Conservation (phyloP, 2,329 filamentous ascomycete genomes). For the Aschersonia sp. region DNA sequence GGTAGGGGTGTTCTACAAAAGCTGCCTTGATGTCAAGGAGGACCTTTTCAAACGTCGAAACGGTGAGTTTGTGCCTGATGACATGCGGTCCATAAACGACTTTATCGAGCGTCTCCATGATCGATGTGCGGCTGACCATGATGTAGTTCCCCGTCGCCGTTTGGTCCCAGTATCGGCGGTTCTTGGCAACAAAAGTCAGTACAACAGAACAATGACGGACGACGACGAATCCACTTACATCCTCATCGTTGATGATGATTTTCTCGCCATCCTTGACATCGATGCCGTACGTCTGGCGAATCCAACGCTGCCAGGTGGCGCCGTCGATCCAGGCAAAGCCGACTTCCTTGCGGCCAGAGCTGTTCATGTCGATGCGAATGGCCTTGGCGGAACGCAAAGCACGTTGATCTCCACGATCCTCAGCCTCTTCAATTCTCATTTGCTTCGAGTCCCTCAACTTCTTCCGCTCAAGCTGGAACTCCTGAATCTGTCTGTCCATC, state of each 20-base stretch:
- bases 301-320: conserved; percentile 94
- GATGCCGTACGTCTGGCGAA: conserved; percentile 86
- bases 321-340: conserved; percentile 96
- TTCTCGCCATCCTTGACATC: conserved; percentile 78
- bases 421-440: conserved; percentile 86
- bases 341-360: conserved; percentile 74
- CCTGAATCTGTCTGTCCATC: conserved; percentile 90
- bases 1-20: conserved; percentile 43
- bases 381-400: conserved; percentile 77
- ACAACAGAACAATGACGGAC: not conserved
- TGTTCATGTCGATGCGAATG: conserved; percentile 83
- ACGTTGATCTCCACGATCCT: conserved; percentile 82
- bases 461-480: conserved; percentile 85
- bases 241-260: conserved; percentile 93
- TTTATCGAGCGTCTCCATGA: conserved; percentile 72
- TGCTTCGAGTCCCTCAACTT: conserved; percentile 91
- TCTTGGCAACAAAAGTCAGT: conserved; percentile 32
- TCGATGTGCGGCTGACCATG: conserved; percentile 74
- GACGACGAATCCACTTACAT: conserved; percentile 45
- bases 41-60: conserved; percentile 54
- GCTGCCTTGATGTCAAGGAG: conserved; percentile 50
- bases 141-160: conserved; percentile 84
- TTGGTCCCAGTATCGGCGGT: conserved; percentile 86
- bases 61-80: conserved; percentile 66
- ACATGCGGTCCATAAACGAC: conserved; percentile 53